Base-by-base conservation (phyloP, 805 yeast genomes). In the Candida patagonica region DNA sequence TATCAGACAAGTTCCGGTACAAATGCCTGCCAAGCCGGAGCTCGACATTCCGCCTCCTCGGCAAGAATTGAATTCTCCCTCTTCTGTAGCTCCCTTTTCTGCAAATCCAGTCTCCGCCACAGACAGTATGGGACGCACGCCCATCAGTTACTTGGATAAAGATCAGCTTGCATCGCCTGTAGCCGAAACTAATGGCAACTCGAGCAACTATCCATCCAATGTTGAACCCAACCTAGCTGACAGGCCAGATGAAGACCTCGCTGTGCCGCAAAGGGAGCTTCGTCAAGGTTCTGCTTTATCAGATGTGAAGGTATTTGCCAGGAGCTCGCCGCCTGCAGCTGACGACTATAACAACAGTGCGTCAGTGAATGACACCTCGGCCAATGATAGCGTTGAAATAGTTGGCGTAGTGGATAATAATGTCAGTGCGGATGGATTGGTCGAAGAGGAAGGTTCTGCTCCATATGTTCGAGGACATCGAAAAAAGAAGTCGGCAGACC, bases 401-500 rank as follows among this genome's bases (percentile, higher is more conserved):
- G 12, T 12, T 25, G 26, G 10, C 12, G 10, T n/a, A 25, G 26
- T 9, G 12, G 26, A 25, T 25, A 25, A 25, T 25, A 25, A 25
- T 25, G n/a, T n/a, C n/a, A 29, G 15, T 29, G 32, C 12, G 7
- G 32, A 13, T 29, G 32, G 15, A 29, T 25, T 25, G n/a, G 27
- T n/a, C n/a, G n/a, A n/a, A 25, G 26, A 25, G 9, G 26, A 25
- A 9, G 26, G 12, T 25, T 9, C 9, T 25, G 26, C 26, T 25
- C n/a, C n/a, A n/a, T n/a, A n/a, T n/a, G n/a, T n/a, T n/a, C n/a
- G n/a, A n/a, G n/a, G n/a, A n/a, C 42, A 36, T 15, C 26, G 38
- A 9, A 32, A 38, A 13, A 35, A 44, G 33, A 27, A 42, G n/a
- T 45, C 48, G n/a, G 38, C 24, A 6, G 39, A 46, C 4, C 43